These are phyloP conservation scores for Geotrichum siamense DNA, from an alignment of 1,139 yeast genomes.

Conservation along the genomic window DNA sequence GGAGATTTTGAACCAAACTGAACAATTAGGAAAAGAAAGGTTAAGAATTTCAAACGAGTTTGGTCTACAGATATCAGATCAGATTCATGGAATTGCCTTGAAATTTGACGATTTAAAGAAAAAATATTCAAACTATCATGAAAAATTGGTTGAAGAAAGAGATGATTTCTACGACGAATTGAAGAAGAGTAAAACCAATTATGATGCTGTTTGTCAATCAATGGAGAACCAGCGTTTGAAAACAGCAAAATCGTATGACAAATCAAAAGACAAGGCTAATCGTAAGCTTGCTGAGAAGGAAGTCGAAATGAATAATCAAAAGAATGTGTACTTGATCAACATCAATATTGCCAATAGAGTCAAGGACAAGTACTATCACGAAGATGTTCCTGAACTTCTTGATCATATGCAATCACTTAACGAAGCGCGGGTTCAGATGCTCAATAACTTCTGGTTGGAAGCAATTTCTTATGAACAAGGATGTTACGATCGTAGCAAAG, in stretches of 20 bases:
- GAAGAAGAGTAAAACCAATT: constrained; percentile 60
- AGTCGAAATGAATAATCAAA: constrained; percentile 75
- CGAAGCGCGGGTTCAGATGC: constrained; percentile 65
- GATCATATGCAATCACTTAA: constrained; percentile 82
- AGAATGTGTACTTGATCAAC: constrained; percentile 73
- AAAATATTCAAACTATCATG: constrained; percentile 53
- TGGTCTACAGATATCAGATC: constrained; percentile 54
- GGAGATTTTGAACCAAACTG: constrained; percentile 79
- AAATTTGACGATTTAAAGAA: constrained; percentile 50
- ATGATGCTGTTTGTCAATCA: constrained; percentile 70
- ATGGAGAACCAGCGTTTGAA: constrained; percentile 79
- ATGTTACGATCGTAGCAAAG: constrained; percentile 47
- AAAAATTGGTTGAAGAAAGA: constrained; percentile 51
- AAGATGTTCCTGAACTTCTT: constrained; percentile 85
- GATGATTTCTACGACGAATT: constrained; percentile 58
- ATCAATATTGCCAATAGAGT: constrained; percentile 81
- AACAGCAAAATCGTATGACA: constrained; percentile 44
- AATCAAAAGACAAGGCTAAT: constrained; percentile 50
- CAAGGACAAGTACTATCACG: constrained; percentile 87
- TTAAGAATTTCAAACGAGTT: constrained; percentile 56
- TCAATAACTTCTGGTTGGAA: constrained; percentile 62
- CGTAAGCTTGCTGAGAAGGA: constrained; percentile 56
- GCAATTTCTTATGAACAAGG: constrained; percentile 61
- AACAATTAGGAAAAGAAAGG: constrained; percentile 66
- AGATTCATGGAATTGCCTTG: constrained; percentile 47